A percentile compares a stretch with the other conserved stretches of the same genome.
These are phyloP conservation scores for Picea abies DNA, from an alignment of 83 land plant genomes.

Conservation along the genomic window DNA sequence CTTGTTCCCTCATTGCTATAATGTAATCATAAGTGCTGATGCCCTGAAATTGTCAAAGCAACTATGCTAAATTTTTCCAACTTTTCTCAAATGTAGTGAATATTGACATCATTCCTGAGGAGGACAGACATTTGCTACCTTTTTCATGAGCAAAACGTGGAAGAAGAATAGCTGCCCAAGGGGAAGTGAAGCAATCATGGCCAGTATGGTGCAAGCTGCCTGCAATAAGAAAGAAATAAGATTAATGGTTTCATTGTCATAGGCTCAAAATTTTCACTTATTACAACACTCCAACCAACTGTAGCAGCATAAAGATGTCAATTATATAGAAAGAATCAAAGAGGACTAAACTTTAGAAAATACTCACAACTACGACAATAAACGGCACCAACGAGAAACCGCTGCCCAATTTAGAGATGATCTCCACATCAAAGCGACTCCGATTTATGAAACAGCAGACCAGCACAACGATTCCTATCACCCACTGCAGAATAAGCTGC, in stretches of 20 bases:
- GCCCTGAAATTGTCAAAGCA: slow-evolving; percentile 48
- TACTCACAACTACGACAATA: slow-evolving; percentile 79
- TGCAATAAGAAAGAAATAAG: slow-evolving; percentile 21
- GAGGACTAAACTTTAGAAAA: neutral
- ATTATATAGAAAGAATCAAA: neutral
- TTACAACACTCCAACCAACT: neutral
- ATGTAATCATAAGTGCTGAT: slow-evolving; percentile 92
- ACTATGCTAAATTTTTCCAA: neutral
- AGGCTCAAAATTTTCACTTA: neutral
- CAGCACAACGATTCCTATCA: no score
- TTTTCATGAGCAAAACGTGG: slow-evolving; percentile 82
- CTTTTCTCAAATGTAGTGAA: neutral
- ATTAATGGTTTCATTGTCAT: neutral
- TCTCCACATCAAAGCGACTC: no score
- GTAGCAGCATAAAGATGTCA: neutral
- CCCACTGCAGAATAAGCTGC: slow-evolving; percentile 25
- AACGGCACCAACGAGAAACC: slow-evolving; percentile 90
- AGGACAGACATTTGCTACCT: slow-evolving; percentile 41
- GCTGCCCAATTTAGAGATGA: neutral
- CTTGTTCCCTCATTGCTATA: slow-evolving; percentile 86
- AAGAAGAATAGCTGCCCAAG: slow-evolving; percentile 91
- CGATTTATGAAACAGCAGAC: no score
- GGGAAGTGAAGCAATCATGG: slow-evolving; percentile 85
- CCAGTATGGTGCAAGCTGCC: slow-evolving; percentile 79
- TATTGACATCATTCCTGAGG: slow-evolving; percentile 1